Evolutionary conservation across 371 early-diverging fungal species (phyloP).

Genomic region (Dipsacomyces acuminosporus): DNA sequence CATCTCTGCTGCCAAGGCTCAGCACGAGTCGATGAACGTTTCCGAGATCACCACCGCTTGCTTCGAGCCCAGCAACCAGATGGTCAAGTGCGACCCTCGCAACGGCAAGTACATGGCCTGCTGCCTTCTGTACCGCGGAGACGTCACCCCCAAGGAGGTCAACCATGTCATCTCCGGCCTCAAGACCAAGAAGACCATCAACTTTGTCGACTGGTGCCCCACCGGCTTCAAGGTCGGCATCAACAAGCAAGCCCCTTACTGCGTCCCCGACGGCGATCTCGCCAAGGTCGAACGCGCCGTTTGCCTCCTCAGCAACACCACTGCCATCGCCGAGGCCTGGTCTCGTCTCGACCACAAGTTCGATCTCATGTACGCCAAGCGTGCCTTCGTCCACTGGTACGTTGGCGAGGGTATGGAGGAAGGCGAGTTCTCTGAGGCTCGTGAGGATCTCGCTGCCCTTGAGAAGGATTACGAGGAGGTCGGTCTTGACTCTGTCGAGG

Average conservation of each 20-base stretch:
- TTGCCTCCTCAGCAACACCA: conserved; percentile 93
- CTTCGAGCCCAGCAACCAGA: conserved; percentile 93
- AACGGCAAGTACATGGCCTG: conserved; percentile 97
- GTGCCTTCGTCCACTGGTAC: conserved; percentile 98
- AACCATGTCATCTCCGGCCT: conserved; percentile 81
- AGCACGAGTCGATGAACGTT: conserved; percentile 89
- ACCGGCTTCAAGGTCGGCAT: conserved; percentile 98
- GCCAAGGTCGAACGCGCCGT: conserved; percentile 91
- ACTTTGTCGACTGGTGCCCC: conserved; percentile 98
- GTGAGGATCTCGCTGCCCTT: conserved; percentile 99
- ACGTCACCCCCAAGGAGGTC: conserved; percentile 84
- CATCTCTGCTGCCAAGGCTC: conserved; percentile 83
- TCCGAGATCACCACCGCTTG: conserved; percentile 89
- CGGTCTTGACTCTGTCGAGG: conserved; percentile 78
- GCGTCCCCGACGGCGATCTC: conserved; percentile 89
- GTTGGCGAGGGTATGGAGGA: conserved; percentile 96
- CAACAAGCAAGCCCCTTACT: conserved; percentile 84
- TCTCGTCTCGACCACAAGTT: conserved; percentile 93
- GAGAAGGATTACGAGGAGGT: conserved; percentile 99
- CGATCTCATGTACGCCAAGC: conserved; percentile 95
- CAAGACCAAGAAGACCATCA: conserved; percentile 86
- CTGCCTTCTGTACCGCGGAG: conserved; percentile 93
- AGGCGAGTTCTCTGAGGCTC: conserved; percentile 99
- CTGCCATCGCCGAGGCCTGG: conserved; percentile 96
- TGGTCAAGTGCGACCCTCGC: conserved; percentile 95